Evolutionary conservation across 2,329 filamentous ascomycete species (phyloP), one percentile per base, ranked within the genome.

Genomic region (Chaetomium sp.): DNA sequence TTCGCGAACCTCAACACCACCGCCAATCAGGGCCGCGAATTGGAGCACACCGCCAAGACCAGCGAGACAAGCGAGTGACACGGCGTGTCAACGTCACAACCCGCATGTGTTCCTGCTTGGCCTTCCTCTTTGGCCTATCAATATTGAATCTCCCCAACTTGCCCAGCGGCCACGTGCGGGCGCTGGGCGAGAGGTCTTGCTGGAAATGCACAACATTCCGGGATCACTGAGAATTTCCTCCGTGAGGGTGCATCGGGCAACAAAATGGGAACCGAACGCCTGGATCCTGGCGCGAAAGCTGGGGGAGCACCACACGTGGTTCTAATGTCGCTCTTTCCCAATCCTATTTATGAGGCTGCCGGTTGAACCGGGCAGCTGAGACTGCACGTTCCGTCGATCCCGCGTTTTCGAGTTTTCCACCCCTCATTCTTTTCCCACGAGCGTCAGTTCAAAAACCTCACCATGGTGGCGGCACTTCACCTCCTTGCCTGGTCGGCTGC

Each of bases 401-500:
- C 19, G 19, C 19, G 42, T 9, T 9, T 14, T 7, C 41, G n/a
- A 14, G 19, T 44, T 44, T 9, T 27, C 19, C 40, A 43, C 6
- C 37, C 6, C 37, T 14, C 9, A 5, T 6, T n/a, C 44, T 10
- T 12, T 33, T 11, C 14, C 14, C 4, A n/a, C 41, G 6, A 14
- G 5, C 19, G 9, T 45, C 43, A 14, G 5, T 6, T 6, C 19
- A 27, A 10, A 9, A 34, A 33, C 11, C 5, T 6, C 27, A 47
- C 33, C 27, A 55, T 55, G 54, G 12, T 14, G 8, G 9, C 33
- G 6, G 19, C 19, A 27, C 12, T 57, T 3, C 51, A 36, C 6
- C 40, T 48, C n/a, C 47, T 59, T 11, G 36, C 48, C 8, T 52
- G n/a, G 54, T 14, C 49, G 42, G 14, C 38, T 9, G 35, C 57